phyloP scores from a whole-genome alignment of 129 eudicot genomes.

The Lonicera japonica region DNA sequence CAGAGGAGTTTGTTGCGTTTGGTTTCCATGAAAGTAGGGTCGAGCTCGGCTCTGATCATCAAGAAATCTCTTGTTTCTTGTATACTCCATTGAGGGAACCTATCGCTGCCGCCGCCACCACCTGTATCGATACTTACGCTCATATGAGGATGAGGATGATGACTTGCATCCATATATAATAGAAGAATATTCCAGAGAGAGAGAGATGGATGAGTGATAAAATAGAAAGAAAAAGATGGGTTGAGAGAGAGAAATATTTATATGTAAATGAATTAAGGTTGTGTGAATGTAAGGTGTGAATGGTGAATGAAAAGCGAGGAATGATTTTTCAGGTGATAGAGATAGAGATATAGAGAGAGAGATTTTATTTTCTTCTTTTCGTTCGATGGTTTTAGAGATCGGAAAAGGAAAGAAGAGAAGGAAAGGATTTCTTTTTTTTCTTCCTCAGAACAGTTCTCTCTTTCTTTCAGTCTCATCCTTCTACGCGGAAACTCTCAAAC shows the following conservation, averaged over 20 bases:
- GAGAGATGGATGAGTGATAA: slow-evolving; percentile 22
- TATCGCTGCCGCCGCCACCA: slow-evolving; percentile 38
- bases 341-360: slow-evolving; percentile 4
- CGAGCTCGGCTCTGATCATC: slow-evolving; percentile 73
- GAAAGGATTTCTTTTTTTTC: not conserved
- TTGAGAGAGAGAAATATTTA: slow-evolving; percentile 13
- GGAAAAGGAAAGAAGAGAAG: not conserved
- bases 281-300: slow-evolving; percentile 63
- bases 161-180: slow-evolving; percentile 13
- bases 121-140: slow-evolving; percentile 34
- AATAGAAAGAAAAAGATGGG: slow-evolving; percentile 16
- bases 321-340: slow-evolving; percentile 17
- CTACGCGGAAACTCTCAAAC: slow-evolving; percentile 37
- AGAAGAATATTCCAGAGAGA: slow-evolving; percentile 7
- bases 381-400: not conserved
- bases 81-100: slow-evolving; percentile 90
- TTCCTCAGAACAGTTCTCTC: too few relatives aligned
- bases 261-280: slow-evolving; percentile 26
- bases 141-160: slow-evolving; percentile 13
- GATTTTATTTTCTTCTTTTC: not conserved
- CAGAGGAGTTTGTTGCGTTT: slow-evolving; percentile 78
- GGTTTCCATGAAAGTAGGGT: slow-evolving; percentile 76
- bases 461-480: slow-evolving; percentile 17
- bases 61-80: slow-evolving; percentile 81
- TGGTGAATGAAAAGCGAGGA: slow-evolving; percentile 20